Evolutionary conservation across 2,329 filamentous ascomycete species (phyloP).

Genomic region (Xylariales sp.): DNA sequence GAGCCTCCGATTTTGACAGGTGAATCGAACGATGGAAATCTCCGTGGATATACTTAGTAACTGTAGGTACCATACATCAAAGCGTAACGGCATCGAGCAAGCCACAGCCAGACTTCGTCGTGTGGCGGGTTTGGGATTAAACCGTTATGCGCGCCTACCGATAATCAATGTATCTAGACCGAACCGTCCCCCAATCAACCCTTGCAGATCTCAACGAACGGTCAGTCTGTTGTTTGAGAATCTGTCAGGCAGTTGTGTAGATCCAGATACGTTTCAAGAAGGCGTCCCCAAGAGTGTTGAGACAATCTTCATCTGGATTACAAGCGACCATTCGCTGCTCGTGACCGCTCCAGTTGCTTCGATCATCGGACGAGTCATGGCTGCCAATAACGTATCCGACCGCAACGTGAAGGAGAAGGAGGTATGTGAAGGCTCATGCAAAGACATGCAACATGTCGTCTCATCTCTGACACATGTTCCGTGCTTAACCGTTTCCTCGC

Average conservation of each 20-base stretch:
- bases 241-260: background rate
- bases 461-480: background rate
- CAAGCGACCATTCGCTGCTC: too few species aligned
- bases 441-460: background rate
- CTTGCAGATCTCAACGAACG: too few species aligned
- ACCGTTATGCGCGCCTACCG: conserved; percentile 5
- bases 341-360: too few species aligned
- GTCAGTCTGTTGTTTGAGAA: too few species aligned
- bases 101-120: too few species aligned
- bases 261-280: background rate
- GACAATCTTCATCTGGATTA: too few species aligned
- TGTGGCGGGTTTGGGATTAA: too few species aligned
- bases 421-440: background rate
- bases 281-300: too few species aligned
- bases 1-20: conserved; percentile 6
- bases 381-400: background rate
- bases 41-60: background rate
- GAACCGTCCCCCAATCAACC: too few species aligned
- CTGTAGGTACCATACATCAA: conserved; percentile 2
- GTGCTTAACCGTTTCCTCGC: conserved; percentile 1
- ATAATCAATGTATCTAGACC: background rate
- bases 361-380: too few species aligned
- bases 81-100: too few species aligned
- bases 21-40: background rate
- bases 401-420: conserved; percentile 2